Evolutionary conservation across 495 filamentous ascomycete genomes (phyloP), one percentile per base, ranked within the genome.

Genomic region (Hypoxylon fuscum): DNA sequence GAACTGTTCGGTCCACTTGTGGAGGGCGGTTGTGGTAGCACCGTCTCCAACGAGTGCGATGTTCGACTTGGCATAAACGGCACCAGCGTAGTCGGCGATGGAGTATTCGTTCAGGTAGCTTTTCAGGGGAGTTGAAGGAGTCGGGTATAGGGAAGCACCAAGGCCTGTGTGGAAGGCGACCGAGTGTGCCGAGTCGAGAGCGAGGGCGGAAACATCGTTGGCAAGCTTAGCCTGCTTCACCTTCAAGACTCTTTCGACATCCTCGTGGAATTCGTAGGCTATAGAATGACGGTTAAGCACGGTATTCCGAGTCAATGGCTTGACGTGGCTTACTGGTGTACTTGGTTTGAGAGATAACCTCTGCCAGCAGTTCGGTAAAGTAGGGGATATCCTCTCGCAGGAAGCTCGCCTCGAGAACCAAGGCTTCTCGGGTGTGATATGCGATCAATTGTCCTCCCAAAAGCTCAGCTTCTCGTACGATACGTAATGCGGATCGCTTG

Each of bases 161-260:
- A 98, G 91, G 52, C 95, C 95, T 54, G 81, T 87, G 84, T 99
- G 95, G 85, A 98, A 99, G 62, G 95, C 95, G 63, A 93, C 78
- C 53, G 87, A 82, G 79, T 98, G 93, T 27, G 87, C 95, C 57
- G 90, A 88, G 77, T 96, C 90, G 65, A 94, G 70, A 58, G 95
- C 93, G 64, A 96, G 75, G 55, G 83, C 85, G 64, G 85, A 79
- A 44, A 91, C 81, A 76, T 85, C 85, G 59, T 77, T 79, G 58
- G 86, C 79, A 58, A 91, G 71, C 55, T 82, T 82, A 64, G 89
- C 83, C 78, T 95, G 89, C 72, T 87, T 84, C 66, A 86, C 66
- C 68, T 87, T 82, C 68, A 99, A 84, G 64, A 87, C 78, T 47
- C 83, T 80, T 69, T 88, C 75, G 55, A 98, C 83, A 70, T 97